Evolutionary conservation across 2,329 filamentous ascomycete species (phyloP), one percentile per base, ranked within the genome.

Genomic region (Fusarium palustre): DNA sequence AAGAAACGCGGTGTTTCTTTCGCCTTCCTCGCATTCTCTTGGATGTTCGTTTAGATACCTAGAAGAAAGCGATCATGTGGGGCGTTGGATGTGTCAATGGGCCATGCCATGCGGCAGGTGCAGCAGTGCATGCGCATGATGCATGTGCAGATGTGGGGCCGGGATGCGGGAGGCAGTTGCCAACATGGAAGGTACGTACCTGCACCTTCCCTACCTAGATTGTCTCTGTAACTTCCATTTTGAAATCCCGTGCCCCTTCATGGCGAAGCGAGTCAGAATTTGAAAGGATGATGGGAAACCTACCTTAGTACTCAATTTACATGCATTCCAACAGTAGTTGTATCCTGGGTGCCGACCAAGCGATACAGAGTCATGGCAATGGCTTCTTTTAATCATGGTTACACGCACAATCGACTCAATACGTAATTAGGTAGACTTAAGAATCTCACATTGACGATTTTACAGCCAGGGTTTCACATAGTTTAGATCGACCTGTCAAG

Each of bases 71-170:
- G 22, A 50, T 41, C 48, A 50, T 50, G 48, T 50, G 48, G 48
- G 34, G 33, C 48, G 18, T 50, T 39, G 25, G 31, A 50, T 39
- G 33, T 50, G 48, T 50, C 48, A 50, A 39, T 50, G 24, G 34
- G 13, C 48, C 61, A 57, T 50, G 58, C 68, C 67, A 70, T 56
- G 55, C 49, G 68, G 64, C 24, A 50, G 33, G 48, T 50, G 47
- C 47, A 50, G 47, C 20, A 50, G 33, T 50, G 47, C 33, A 50
- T 25, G 28, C 28, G 9, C 28, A 28, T 34, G 43, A n/a, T 31
- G 42, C 42, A 30, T 45, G 15, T 61, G n/a, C 38, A 53, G 30
- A 55, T 62, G 68, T 69, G 68, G 68, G 68, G 68, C 68, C 68
- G 68, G 41, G 52, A 34, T 60, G 60, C 64, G 55, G 61, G 54